Evolutionary conservation across 805 yeast species (phyloP).

Genomic region (Millerago galiae): DNA sequence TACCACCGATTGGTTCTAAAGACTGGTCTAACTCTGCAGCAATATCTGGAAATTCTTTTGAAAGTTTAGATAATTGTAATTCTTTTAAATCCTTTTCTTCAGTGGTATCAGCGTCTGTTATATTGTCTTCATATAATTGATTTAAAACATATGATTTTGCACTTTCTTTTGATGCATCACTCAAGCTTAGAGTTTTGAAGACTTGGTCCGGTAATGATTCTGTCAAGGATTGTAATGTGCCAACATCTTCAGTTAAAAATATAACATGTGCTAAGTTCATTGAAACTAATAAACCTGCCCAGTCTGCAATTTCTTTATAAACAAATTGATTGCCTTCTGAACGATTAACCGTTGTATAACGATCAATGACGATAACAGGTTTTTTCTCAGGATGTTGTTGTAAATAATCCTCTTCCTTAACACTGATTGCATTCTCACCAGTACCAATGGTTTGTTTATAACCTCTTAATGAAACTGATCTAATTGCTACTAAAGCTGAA

Average conservation of each 20-base stretch:
- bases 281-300: constrained; percentile 77
- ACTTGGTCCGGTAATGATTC: constrained; percentile 82
- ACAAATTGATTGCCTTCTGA: constrained; percentile 58
- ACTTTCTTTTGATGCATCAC: constrained; percentile 72
- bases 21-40: constrained; percentile 42
- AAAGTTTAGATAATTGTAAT: constrained; percentile 8
- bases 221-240: constrained; percentile 60
- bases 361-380: constrained; percentile 80
- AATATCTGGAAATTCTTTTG: constrained; percentile 13
- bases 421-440: constrained; percentile 26
- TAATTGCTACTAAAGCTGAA: constrained; percentile 65
- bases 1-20: constrained; percentile 81
- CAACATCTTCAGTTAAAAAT: constrained; percentile 79
- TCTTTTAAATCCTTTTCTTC: constrained; percentile 21
- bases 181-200: constrained; percentile 63
- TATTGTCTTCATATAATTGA: constrained; percentile 34
- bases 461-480: constrained; percentile 51
- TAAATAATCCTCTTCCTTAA: constrained; percentile 74
- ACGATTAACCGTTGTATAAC: constrained; percentile 52
- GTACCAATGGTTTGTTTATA: constrained; percentile 28
- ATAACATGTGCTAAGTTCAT: constrained; percentile 86
- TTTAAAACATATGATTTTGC: constrained; percentile 64
- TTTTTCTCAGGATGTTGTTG: constrained; percentile 81
- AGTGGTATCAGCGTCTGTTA: constrained; percentile 11
- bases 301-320: constrained; percentile 72